Base-by-base conservation (phyloP, 1,139 yeast genomes). In the Debaryomyces nepalensis region DNA sequence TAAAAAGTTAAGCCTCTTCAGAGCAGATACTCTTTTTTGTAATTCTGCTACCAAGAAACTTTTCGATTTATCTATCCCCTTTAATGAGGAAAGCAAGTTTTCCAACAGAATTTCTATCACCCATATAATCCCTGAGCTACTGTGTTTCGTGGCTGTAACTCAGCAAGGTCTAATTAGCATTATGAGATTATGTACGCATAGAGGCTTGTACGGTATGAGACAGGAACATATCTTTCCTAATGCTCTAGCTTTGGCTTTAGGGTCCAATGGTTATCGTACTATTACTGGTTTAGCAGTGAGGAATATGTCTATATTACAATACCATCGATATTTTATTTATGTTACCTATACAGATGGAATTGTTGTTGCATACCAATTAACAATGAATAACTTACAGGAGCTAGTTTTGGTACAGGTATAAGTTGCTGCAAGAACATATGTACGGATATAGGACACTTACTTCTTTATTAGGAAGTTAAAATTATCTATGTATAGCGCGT, bases 121-220 rank as follows among this genome's bases (percentile, higher is more conserved):
- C 1, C 58, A 64, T 18, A 50, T 79, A 4, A 71, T 84, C 1
- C 84, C 84, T 0, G 79, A 78, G 45, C 56, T 84, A 4, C 75
- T 75, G 46, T 76, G 82, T 27, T 64, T 77, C 15, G 61, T 82
- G 4, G 79, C 74, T 0, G 83, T 75, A 0, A 66, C 84, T 0
- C 89, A 83, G 48, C 74, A 75, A 39, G 89, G 90, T 0, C 57
- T 75, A n/a, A 73, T 81, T 4, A 61, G 83, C 0, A 60, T 84
- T 0, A 73, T 82, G 61, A 59, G 91, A 30, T 55, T 84, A 31
- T 81, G 86, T 20, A 68, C 71, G 38, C 73, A 73, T 53, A 59
- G 82, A 21, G 88, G 88, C 0, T 56, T 83, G 0, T 73, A 65
- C 49, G 79, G 81, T 2, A 67, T 84, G 72, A 63, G 90, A 33